Evolutionary conservation across 2,329 filamentous ascomycete species (phyloP).

Genomic region (Monosporascus ibericus): DNA sequence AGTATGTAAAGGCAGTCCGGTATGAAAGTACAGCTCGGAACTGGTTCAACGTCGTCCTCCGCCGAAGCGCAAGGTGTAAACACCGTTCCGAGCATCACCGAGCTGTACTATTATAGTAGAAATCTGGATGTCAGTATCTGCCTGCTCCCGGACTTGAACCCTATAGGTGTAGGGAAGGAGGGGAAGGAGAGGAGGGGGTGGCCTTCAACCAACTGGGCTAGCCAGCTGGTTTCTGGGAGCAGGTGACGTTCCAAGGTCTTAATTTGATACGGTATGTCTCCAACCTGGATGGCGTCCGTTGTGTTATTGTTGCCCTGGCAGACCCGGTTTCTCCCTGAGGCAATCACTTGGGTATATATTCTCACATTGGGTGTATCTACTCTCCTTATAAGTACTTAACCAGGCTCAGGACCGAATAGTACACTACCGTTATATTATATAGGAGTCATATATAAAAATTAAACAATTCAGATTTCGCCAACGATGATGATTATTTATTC

Average conservation of each 20-base stretch:
- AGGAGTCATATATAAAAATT: too few relatives aligned
- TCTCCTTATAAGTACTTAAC: background rate
- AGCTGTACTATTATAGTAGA: slow-evolving; percentile 1
- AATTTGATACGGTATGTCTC: background rate
- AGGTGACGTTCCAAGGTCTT: background rate
- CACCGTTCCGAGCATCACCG: slow-evolving; percentile 4
- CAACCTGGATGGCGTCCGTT: background rate
- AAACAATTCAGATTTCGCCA: too few relatives aligned
- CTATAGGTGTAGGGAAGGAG: background rate
- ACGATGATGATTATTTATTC: fast-evolving
- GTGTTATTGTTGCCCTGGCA: background rate
- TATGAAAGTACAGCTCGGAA: slow-evolving; percentile 4
- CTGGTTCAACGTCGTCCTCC: slow-evolving; percentile 2
- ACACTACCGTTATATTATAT: too few relatives aligned
- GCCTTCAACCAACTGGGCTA: background rate
- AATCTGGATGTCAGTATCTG: slow-evolving; percentile 1
- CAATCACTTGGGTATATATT: background rate
- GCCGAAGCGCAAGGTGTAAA: background rate
- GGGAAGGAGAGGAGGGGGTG: background rate
- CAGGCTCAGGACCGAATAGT: too few relatives aligned
- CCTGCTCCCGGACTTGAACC: slow-evolving; percentile 1
- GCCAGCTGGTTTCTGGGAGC: background rate
- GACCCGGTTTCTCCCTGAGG: background rate
- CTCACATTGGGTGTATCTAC: background rate
- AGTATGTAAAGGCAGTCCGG: slow-evolving; percentile 1